phyloP scores from a whole-genome alignment of 768 basidiomycete genomes.

The Mycena sanguinolenta region DNA sequence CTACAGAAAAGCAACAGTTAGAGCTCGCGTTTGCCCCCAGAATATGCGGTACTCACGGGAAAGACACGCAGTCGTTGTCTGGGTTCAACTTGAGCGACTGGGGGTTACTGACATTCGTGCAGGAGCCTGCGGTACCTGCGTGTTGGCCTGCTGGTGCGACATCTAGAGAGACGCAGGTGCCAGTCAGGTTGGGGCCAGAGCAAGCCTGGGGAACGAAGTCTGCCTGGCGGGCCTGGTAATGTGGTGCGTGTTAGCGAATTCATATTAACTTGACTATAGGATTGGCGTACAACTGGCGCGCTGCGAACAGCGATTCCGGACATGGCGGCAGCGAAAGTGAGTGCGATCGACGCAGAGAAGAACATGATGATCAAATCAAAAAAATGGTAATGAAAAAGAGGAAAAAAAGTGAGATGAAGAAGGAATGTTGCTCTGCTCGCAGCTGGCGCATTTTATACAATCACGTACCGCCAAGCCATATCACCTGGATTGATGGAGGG shows the following conservation, averaged over 20 bases:
- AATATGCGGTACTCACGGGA: background rate
- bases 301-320: constrained; percentile 28
- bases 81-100: constrained; percentile 11
- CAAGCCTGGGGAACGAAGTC: constrained; percentile 23
- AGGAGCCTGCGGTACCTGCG: constrained; percentile 11
- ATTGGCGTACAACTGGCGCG: constrained; percentile 20
- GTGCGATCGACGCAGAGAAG: constrained; percentile 36
- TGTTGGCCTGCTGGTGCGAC: constrained; percentile 10
- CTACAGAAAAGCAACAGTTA: background rate
- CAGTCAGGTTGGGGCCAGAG: constrained; percentile 16
- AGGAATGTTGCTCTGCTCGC: background rate
- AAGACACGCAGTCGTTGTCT: constrained; percentile 11
- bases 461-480: background rate
- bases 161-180: constrained; percentile 17
- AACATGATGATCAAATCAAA: constrained; percentile 32
- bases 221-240: background rate
- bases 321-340: constrained; percentile 25
- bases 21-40: background rate
- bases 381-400: constrained; percentile 9
- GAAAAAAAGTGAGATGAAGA: constrained; percentile 7
- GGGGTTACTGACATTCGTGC: constrained; percentile 17
- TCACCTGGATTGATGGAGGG: background rate
- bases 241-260: background rate
- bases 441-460: background rate
- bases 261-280: background rate